A percentile compares a stretch with the other conserved stretches of the same genome.
These are phyloP conservation scores for Xylaria sp. DNA, from an alignment of 2,329 filamentous ascomycete species.

Conservation along the genomic window DNA sequence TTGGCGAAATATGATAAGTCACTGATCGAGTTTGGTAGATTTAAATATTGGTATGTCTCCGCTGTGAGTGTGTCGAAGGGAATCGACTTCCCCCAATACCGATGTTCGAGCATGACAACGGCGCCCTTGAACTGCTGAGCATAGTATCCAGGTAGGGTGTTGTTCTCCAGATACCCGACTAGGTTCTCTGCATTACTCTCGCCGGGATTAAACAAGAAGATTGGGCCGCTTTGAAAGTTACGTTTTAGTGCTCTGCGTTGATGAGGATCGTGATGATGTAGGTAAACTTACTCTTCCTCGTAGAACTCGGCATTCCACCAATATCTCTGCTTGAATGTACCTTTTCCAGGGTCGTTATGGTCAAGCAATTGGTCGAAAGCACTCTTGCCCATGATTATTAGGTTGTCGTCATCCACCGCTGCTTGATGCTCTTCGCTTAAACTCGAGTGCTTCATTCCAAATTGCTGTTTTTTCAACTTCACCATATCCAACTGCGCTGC, in stretches of 20 bases:
- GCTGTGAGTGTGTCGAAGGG: slow-evolving; percentile 40
- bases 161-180: slow-evolving; percentile 37
- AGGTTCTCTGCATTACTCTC: slow-evolving; percentile 33
- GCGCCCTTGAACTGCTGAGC: slow-evolving; percentile 40
- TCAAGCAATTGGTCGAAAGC: slow-evolving; percentile 36
- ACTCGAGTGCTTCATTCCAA: slow-evolving; percentile 25
- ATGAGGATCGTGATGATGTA: neutral
- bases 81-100: slow-evolving; percentile 41
- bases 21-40: slow-evolving; percentile 45
- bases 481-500: slow-evolving; percentile 1
- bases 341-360: slow-evolving; percentile 28
- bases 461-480: slow-evolving; percentile 18
- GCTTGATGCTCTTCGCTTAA: slow-evolving; percentile 13
- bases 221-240: slow-evolving; percentile 34
- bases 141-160: slow-evolving; percentile 38
- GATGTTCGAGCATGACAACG: slow-evolving; percentile 41
- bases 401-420: slow-evolving; percentile 7
- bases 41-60: slow-evolving; percentile 44
- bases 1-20: slow-evolving; percentile 49
- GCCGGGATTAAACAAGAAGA: slow-evolving; percentile 42
- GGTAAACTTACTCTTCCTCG: slow-evolving; percentile 35
- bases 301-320: slow-evolving; percentile 41
- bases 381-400: slow-evolving; percentile 28
- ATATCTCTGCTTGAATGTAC: slow-evolving; percentile 38
- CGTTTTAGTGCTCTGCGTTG: neutral